These are phyloP conservation scores for Clarireedia monteithiana DNA, from an alignment of 2,329 filamentous ascomycete genomes.

Conservation along the genomic window DNA sequence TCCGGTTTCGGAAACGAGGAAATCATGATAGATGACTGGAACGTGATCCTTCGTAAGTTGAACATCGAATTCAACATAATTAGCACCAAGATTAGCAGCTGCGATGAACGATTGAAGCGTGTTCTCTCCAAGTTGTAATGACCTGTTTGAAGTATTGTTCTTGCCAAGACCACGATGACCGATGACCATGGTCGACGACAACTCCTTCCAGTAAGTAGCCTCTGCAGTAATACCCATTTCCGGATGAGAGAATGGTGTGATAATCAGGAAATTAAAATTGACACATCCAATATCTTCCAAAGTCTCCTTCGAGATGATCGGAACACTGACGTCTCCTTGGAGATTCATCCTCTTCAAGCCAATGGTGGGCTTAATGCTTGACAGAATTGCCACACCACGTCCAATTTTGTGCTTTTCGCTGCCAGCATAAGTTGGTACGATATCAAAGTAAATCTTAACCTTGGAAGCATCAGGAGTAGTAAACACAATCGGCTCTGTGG, in stretches of 20 bases:
- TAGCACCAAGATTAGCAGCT: constrained; percentile 82
- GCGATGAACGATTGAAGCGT: constrained; percentile 94
- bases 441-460: constrained; percentile 88
- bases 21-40: constrained; percentile 97
- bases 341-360: constrained; percentile 84
- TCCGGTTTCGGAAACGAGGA: constrained; percentile 93
- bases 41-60: constrained; percentile 98
- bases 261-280: constrained; percentile 94
- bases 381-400: constrained; percentile 79
- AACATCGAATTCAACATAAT: constrained; percentile 75
- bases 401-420: constrained; percentile 84
- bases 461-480: constrained; percentile 68
- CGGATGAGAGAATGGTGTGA: constrained; percentile 88
- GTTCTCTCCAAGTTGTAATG: constrained; percentile 91
- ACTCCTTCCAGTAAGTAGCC: constrained; percentile 94
- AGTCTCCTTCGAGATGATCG: constrained; percentile 64
- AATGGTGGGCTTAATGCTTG: constrained; percentile 73
- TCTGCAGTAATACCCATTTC: constrained; percentile 88
- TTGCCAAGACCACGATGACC: constrained; percentile 76
- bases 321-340: constrained; percentile 86
- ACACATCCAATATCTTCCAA: constrained; percentile 89
- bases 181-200: constrained; percentile 78
- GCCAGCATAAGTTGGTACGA: constrained; percentile 91
- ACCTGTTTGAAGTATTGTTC: constrained; percentile 75
- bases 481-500: constrained; percentile 89